phyloP scores from a whole-genome alignment of 1,139 yeast species.

The Saccharomyces hybrid region DNA sequence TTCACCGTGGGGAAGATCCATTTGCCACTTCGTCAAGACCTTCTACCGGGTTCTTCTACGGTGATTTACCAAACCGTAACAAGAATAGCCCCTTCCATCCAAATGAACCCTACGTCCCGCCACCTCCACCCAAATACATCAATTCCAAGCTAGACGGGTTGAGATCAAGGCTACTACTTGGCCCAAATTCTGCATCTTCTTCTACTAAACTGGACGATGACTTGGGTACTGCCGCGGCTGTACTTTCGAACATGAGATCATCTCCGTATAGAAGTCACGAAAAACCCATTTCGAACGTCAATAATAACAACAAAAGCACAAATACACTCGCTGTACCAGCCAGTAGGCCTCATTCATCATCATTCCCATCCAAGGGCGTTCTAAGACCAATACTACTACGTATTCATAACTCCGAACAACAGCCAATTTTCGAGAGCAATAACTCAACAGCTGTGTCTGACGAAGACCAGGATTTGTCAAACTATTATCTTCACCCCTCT shows the following conservation, averaged over 20 bases:
- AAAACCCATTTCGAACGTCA: neutral
- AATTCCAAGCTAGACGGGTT: slow-evolving; percentile 29
- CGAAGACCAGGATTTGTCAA: slow-evolving; percentile 10
- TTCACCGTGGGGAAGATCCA: neutral
- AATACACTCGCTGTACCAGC: slow-evolving; percentile 1
- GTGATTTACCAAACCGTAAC: neutral
- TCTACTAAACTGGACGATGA: slow-evolving; percentile 16
- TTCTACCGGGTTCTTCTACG: neutral
- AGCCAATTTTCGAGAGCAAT: neutral
- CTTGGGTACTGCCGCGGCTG: slow-evolving; percentile 29
- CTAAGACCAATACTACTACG: slow-evolving; percentile 20
- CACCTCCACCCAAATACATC: slow-evolving; percentile 25
- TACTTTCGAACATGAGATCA: slow-evolving; percentile 29
- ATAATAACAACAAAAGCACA: slow-evolving; percentile 3
- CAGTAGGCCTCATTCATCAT: slow-evolving; percentile 24
- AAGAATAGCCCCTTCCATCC: slow-evolving; percentile 3
- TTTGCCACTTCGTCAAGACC: slow-evolving; percentile 3
- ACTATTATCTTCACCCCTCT: neutral
- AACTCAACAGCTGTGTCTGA: slow-evolving; percentile 15
- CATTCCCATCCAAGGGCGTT: slow-evolving; percentile 15
- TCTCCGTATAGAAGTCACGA: slow-evolving; percentile 23
- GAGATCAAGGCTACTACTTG: slow-evolving; percentile 21
- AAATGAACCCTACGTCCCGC: slow-evolving; percentile 14
- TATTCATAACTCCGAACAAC: slow-evolving; percentile 5
- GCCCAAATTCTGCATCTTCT: slow-evolving; percentile 14